Evolutionary conservation across 768 basidiomycete genomes (phyloP), one percentile per base, ranked within the genome.

Genomic region (Rhizopogon vinicolor): DNA sequence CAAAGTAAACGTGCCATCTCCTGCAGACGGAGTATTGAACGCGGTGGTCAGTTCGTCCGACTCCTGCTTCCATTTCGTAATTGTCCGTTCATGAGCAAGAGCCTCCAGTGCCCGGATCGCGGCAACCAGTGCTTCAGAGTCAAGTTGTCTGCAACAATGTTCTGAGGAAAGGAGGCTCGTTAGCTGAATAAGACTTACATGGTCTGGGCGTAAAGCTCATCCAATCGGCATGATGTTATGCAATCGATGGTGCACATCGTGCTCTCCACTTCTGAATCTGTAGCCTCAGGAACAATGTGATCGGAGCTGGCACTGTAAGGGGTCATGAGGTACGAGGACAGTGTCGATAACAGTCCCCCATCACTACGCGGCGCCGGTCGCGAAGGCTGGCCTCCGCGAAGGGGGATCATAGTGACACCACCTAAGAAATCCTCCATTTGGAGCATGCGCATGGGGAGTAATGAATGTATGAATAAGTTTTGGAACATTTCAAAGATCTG

Each of bases 401-500:
- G 78, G 25, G 97, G 96, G 62, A 98, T 98, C 76, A 86, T 87
- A 7, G 92, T 89, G 33, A 87, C 84, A 14, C 94, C 95, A n/a
- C 93, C 93, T 8, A 98, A 80, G 75, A 99, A 98, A 66, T 98
- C 97, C 67, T 97, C 96, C 91, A 97, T 95, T 68, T 96, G 93
- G 10, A 97, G 74, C 89, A 99, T 91, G 49, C 88, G 79, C 9
- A 79, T 84, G 0, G 97, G 97, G 16, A 99, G 76, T 25, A 98
- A 77, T 16, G 95, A 95, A 67, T 98, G 91, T 44, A 98, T 72
- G 74, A 98, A 99, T 22, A 99, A 76, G 35, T 94, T 97, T 65
- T 95, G 89, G 73, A 96, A 95, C 87, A 98, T 98, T 70, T 98
- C 96, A 63, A 99, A 98, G 53, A 99, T 93, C 90, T 97, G 54